phyloP scores from a whole-genome alignment of 2,329 filamentous ascomycete genomes.

The Aspergillus tubingensis region DNA sequence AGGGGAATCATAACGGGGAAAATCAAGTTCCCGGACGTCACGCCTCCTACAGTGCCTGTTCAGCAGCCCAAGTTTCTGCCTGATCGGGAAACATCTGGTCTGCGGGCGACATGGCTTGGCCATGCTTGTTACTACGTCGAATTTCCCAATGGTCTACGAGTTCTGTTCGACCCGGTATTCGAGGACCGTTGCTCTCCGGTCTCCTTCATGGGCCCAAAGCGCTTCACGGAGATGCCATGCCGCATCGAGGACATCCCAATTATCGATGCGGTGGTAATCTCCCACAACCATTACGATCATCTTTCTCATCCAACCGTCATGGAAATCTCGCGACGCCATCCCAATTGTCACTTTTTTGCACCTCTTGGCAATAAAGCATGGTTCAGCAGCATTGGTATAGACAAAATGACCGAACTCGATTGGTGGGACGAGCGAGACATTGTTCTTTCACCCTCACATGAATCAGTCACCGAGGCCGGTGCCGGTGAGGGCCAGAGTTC shows the following conservation, averaged over 20 bases:
- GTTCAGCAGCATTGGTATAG: conserved; percentile 71
- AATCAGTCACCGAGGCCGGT: conserved; percentile 30
- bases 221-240: conserved; percentile 78
- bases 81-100: conserved; percentile 57
- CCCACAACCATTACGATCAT: conserved; percentile 92
- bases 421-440: conserved; percentile 90
- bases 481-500: conserved; percentile 25
- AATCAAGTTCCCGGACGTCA: conserved; percentile 61
- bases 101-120: conserved; percentile 91
- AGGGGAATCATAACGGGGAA: conserved; percentile 47
- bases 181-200: conserved; percentile 83
- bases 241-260: conserved; percentile 72
- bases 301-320: conserved; percentile 74
- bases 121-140: conserved; percentile 94
- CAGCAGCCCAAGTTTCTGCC: conserved; percentile 68
- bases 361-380: conserved; percentile 79
- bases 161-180: conserved; percentile 93
- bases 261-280: conserved; percentile 66
- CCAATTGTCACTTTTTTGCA: conserved; percentile 83
- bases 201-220: conserved; percentile 68
- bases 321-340: conserved; percentile 70
- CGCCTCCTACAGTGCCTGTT: conserved; percentile 66
- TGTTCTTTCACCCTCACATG: conserved; percentile 54
- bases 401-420: conserved; percentile 83
- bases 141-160: conserved; percentile 80